Evolutionary conservation across 441 rosid species (phyloP), one percentile per base, ranked within the genome.

Genomic region (Raphanus hybrid): DNA sequence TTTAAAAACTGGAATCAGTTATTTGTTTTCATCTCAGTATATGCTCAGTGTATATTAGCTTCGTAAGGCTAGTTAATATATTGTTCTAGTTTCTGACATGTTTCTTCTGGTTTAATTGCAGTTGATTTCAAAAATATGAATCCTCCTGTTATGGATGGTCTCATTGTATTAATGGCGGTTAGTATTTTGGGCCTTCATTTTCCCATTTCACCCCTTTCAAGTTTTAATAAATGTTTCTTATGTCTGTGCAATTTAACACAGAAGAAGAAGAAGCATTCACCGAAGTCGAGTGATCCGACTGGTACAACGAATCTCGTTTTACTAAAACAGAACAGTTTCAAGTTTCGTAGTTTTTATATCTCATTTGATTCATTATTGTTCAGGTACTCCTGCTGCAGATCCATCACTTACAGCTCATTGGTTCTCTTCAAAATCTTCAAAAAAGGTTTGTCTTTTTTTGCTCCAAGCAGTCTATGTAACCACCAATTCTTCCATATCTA

Each of bases 401-500:
- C 26, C 84, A 20, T 86, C 93, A 5, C 85, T 88, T 65, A 85
- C 98, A 57, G 83, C 84, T 65, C 69, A 62, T 69, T 93, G 98
- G 98, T 93, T 95, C 86, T 91, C 97, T 83, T 82, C 98, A 39
- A 95, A 88, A 82, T 84, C 97, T 65, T 79, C 88, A 48, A 91
- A 89, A 79, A 95, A 95, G 99, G 99, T 90, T 66, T 72, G 84
- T 29, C 29, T 43, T 43, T 74, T 29, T 29, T 18, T 18, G 18
- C 43, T 45, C 6, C 63, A 12, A 20, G 18, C 48, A 48, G 60
- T 55, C 39, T 66, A 59, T 70, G 41, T 59, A 50, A 29, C 34
- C 0, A 29, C 45, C 12, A 9, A 39, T 39, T 1, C 29, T 58
- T 20, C 60, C 45, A 14, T 37, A 32, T 66, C 37, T 48, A 18